Percentiles rank a stretch among this genome's conserved stretches.
Conservation (phyloP, 345 rosid species). For the Physaria fendleri region DNA sequence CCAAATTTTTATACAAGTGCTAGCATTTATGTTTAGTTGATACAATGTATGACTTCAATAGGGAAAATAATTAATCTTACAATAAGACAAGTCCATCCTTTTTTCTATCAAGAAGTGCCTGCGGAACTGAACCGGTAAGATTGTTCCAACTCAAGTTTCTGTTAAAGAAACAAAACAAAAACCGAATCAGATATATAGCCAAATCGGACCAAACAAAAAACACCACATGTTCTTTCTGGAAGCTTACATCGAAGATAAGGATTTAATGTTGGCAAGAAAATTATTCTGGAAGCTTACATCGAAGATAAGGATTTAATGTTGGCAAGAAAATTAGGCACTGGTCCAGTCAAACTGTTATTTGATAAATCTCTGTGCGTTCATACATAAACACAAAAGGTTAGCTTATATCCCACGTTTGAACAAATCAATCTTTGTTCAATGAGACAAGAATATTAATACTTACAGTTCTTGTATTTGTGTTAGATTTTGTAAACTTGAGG, state of each 20-base stretch:
- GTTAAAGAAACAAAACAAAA: not conserved
- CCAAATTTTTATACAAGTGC: too few relatives aligned
- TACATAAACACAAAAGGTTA: not conserved
- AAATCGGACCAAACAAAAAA: not conserved
- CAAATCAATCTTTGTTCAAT: not conserved
- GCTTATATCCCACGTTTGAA: not conserved
- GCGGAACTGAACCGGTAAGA: conserved; percentile 35
- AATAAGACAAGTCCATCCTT: conserved; percentile 23
- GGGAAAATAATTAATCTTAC: conserved; percentile 5
- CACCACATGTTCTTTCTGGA: not conserved
- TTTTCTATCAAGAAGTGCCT: conserved; percentile 22
- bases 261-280: conserved; percentile 28
- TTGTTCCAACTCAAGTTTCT: conserved; percentile 38
- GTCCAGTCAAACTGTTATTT: conserved; percentile 37
- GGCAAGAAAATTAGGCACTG: conserved; percentile 34
- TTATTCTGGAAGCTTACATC: conserved; percentile 30
- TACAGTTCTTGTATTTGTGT: conserved; percentile 31
- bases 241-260: conserved; percentile 35
- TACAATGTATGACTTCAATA: too few relatives aligned
- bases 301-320: conserved; percentile 21
- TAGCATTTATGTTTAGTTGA: too few relatives aligned
- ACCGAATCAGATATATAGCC: not conserved
- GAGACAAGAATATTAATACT: conserved; percentile 9
- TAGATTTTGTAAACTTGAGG: conserved; percentile 21
- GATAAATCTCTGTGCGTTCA: conserved; percentile 35